A percentile compares a stretch with the other conserved stretches of the same genome.
These are phyloP conservation scores for Yarrowia yakushimensis DNA, from an alignment of 805 yeast genomes.

Conservation along the genomic window DNA sequence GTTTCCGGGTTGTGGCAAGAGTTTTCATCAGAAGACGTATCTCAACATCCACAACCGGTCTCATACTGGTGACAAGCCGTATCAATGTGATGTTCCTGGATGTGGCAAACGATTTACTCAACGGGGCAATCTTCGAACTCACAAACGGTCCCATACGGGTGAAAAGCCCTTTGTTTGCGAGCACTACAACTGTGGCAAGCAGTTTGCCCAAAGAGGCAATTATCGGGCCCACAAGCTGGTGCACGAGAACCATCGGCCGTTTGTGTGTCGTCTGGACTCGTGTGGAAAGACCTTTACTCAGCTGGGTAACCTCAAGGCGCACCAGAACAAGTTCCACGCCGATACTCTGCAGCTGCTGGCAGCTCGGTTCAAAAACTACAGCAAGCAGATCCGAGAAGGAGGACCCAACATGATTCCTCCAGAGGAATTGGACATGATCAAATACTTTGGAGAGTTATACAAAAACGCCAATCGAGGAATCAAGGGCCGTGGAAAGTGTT, in stretches of 20 bases:
- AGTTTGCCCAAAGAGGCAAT: slow-evolving; percentile 87
- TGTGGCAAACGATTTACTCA: slow-evolving; percentile 85
- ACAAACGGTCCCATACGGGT: slow-evolving; percentile 81
- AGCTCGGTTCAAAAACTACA: slow-evolving; percentile 40
- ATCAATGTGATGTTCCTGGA: slow-evolving; percentile 56
- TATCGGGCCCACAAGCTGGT: slow-evolving; percentile 82
- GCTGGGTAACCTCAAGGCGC: slow-evolving; percentile 88
- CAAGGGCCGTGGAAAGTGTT: slow-evolving; percentile 77
- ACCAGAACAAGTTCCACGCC: slow-evolving; percentile 84
- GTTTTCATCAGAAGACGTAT: slow-evolving; percentile 86
- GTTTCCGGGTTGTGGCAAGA: slow-evolving; percentile 59
- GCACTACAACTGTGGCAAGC: slow-evolving; percentile 54
- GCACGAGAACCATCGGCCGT: slow-evolving; percentile 76
- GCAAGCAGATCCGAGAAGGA: slow-evolving; percentile 23
- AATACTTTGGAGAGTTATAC: slow-evolving; percentile 76
- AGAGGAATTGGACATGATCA: slow-evolving; percentile 64
- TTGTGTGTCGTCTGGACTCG: slow-evolving; percentile 70
- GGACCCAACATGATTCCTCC: slow-evolving; percentile 46
- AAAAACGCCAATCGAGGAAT: slow-evolving; percentile 89
- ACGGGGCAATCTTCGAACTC: slow-evolving; percentile 86
- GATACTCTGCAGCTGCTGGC: slow-evolving; percentile 67
- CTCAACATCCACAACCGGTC: slow-evolving; percentile 84
- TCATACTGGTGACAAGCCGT: slow-evolving; percentile 84
- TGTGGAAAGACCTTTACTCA: slow-evolving; percentile 87
- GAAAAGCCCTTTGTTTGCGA: slow-evolving; percentile 86